Conservation (phyloP, 2,329 filamentous ascomycete genomes). For the Sclerotiophoma versabilis region DNA sequence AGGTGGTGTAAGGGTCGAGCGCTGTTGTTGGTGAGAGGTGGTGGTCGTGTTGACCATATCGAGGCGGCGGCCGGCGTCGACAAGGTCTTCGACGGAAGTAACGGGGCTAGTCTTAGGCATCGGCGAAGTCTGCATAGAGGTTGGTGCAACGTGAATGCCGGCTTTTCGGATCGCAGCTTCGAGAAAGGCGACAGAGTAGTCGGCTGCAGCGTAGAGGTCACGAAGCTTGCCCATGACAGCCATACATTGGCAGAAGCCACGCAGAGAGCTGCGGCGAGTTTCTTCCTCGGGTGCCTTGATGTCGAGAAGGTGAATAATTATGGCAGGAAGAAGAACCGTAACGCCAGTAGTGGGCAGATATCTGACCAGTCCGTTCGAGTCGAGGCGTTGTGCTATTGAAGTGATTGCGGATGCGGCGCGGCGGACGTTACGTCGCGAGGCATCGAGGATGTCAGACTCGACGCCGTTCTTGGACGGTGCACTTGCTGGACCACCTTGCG, state of each 20-base stretch:
- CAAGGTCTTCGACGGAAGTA: constrained; percentile 55
- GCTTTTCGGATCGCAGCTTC: constrained; percentile 90
- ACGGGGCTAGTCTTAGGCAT: constrained; percentile 41
- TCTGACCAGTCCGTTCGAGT: constrained; percentile 73
- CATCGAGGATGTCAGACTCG: constrained; percentile 74
- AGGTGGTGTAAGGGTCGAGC: constrained; percentile 50
- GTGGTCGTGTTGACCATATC: constrained; percentile 33
- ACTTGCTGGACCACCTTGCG: constrained; percentile 61
- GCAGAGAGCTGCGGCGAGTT: constrained; percentile 74
- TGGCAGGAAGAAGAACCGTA: constrained; percentile 87
- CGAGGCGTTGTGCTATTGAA: constrained; percentile 78
- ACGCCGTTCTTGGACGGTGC: constrained; percentile 46
- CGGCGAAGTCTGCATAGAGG: constrained; percentile 30
- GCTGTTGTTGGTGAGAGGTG: constrained; percentile 22
- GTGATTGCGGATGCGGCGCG: constrained; percentile 87
- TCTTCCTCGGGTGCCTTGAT: constrained; percentile 82
- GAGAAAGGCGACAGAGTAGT: constrained; percentile 94
- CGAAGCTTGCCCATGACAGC: constrained; percentile 84
- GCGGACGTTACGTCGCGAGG: constrained; percentile 82
- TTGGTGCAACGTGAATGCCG: constrained; percentile 71
- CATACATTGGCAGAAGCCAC: constrained; percentile 92
- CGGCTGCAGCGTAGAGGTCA: constrained; percentile 91
- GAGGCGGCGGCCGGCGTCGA: constrained; percentile 54
- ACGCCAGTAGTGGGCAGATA: constrained; percentile 90
- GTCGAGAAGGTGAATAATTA: constrained; percentile 91